A percentile compares a stretch with the other conserved stretches of the same genome.
phyloP scores from a whole-genome alignment of 108 stramenopile species.

The Stephanodiscus minutulus region DNA sequence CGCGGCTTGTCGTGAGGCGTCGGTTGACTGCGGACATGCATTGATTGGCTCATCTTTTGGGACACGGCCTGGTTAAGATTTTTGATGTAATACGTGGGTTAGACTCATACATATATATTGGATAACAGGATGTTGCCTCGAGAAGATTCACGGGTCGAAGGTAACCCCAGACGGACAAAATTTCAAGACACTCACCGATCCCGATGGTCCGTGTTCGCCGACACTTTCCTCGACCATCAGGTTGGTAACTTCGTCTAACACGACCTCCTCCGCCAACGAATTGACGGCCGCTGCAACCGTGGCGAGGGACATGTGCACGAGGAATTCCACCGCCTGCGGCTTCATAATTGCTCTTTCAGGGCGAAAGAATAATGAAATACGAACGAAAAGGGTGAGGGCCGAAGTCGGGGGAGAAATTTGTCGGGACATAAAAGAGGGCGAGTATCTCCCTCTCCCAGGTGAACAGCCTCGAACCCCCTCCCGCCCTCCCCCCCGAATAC shows the following conservation, averaged over 20 bases:
- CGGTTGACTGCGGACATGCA: conserved; percentile 6
- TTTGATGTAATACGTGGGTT: neutral
- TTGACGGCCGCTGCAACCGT: conserved; percentile 81
- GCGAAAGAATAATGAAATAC: neutral
- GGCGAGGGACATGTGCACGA: conserved; percentile 82
- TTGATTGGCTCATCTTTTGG: conserved; percentile 37
- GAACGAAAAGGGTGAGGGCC: neutral
- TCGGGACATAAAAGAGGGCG: neutral
- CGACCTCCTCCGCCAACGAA: conserved; percentile 65
- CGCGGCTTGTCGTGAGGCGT: conserved; percentile 7
- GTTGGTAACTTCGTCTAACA: conserved; percentile 52
- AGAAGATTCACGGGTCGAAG: neutral
- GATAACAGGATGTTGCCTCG: too few species aligned
- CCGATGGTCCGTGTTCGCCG: conserved; percentile 6
- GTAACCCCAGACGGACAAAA: neutral
- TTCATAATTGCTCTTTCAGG: conserved; percentile 67
- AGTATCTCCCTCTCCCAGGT: conserved; percentile 3
- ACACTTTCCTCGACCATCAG: conserved; percentile 28
- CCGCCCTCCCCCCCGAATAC: neutral
- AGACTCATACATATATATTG: neutral
- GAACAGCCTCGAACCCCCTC: neutral
- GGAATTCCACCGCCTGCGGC: conserved; percentile 82
- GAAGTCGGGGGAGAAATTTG: neutral
- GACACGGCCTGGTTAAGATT: neutral
- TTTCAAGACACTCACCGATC: conserved; percentile 16